phyloP scores from a whole-genome alignment of 139 green algal genomes.

The Coelastrella sp. region DNA sequence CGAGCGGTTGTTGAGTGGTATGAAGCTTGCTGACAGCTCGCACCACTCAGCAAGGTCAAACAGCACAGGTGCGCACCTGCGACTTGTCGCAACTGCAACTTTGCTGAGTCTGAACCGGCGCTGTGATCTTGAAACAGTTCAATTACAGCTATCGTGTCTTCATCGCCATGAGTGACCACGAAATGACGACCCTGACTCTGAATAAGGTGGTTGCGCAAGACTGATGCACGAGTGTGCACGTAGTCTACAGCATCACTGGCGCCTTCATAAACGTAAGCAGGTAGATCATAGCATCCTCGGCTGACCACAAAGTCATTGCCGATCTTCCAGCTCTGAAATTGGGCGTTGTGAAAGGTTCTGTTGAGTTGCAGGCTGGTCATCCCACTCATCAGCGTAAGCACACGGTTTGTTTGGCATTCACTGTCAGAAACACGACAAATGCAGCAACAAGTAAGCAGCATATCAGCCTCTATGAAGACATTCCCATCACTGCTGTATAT shows the following conservation, averaged over 20 bases:
- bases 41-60: no score
- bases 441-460: no score
- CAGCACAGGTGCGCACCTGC: no score
- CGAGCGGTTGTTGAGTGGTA: no score
- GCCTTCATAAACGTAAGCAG: background rate
- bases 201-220: slow-evolving; percentile 57
- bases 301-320: slow-evolving; percentile 1
- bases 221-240: slow-evolving; percentile 52
- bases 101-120: background rate
- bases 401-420: no score
- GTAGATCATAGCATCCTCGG: background rate
- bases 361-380: slow-evolving; percentile 11
- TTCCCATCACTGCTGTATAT: no score
- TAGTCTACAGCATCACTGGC: slow-evolving; percentile 48
- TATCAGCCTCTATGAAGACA: no score
- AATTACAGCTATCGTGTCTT: background rate
- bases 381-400: background rate
- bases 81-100: background rate
- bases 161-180: slow-evolving; percentile 2
- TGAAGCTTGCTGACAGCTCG: no score
- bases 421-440: no score
- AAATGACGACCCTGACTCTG: slow-evolving; percentile 50
- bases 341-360: background rate
- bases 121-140: background rate
- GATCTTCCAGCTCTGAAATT: slow-evolving; percentile 41